Evolutionary conservation across 768 basidiomycete species (phyloP).

Genomic region (Cystofilobasidium capitatum): DNA sequence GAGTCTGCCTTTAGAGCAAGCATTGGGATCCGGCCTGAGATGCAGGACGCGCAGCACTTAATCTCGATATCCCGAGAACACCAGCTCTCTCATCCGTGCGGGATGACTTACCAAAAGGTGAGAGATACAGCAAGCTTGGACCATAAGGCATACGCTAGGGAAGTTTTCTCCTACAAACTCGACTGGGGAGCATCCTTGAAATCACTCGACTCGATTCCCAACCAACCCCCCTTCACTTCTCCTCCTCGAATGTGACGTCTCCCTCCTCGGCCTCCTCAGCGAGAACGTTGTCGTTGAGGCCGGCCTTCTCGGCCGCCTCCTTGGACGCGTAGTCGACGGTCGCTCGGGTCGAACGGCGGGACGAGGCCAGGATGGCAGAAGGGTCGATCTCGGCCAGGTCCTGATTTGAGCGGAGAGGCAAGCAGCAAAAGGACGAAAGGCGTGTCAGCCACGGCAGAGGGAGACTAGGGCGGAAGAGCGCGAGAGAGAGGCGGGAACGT

Average conservation of each 20-base stretch:
- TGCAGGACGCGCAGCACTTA: no score
- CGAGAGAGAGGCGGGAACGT: not conserved
- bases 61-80: no score
- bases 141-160: no score
- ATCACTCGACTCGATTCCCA: no score
- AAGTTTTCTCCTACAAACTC: no score
- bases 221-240: no score
- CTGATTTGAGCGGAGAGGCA: not conserved
- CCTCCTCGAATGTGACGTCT: slow-evolving; percentile 9
- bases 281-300: slow-evolving; percentile 6
- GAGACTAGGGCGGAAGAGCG: not conserved
- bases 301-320: slow-evolving; percentile 22
- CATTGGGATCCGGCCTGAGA: no score
- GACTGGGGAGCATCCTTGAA: no score
- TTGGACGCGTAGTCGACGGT: slow-evolving; percentile 22
- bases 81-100: no score
- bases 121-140: no score
- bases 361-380: slow-evolving; percentile 13
- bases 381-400: slow-evolving; percentile 25
- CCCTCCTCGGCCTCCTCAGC: slow-evolving; percentile 14
- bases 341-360: slow-evolving; percentile 22
- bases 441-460: not conserved
- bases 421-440: not conserved
- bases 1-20: no score
- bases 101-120: no score